Evolutionary conservation across 345 rosid genomes (phyloP), one percentile per base, ranked within the genome.

Genomic region (Syzygium grande): DNA sequence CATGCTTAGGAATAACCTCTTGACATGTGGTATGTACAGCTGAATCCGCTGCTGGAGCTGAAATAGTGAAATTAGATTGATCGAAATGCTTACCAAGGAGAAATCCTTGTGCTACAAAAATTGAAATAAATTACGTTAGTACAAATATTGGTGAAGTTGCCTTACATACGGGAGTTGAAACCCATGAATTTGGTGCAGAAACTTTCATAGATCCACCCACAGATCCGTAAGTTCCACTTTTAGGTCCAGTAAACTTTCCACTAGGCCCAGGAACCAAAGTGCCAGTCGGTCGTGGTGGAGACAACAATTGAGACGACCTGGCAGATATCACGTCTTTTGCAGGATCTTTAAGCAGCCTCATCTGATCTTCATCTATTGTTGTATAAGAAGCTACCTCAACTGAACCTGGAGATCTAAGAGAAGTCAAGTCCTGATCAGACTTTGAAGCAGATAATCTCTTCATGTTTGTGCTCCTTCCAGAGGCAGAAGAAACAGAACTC

Each of bases 131-230:
- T 29, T 41, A 34, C 49, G 41, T 9, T 73, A 38, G 14, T 38
- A 73, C 49, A 86, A 52, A 88, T 85, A 54, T 86, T 27, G 84
- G 87, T 87, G 93, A 88, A 89, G 87, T 89, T 79, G 92, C 94
- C 99, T 96, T 98, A 96, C 99, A 95, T 90, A 94, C 86, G 92
- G 95, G 93, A 86, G 97, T 93, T 85, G 95, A 89, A 89, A 91
- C 93, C 91, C 92, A 89, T n/a, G 92, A 86, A 88, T 91, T 88
- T 59, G 94, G 88, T 86, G 90, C 95, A 87, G 90, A 77, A 87
- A 85, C 86, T 90, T 89, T 94, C 34, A 87, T 22, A 63, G 96
- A 88, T 85, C 94, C 96, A 87, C 90, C 88, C 46, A 90, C 87
- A 90, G 88, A 61, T 83, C 90, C 93, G 84, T 87, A 53, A 52